Percentiles rank a stretch among this genome's conserved stretches.
Conservation (phyloP, 176 grass and related monocot species). For the Tuctoria greenei region DNA sequence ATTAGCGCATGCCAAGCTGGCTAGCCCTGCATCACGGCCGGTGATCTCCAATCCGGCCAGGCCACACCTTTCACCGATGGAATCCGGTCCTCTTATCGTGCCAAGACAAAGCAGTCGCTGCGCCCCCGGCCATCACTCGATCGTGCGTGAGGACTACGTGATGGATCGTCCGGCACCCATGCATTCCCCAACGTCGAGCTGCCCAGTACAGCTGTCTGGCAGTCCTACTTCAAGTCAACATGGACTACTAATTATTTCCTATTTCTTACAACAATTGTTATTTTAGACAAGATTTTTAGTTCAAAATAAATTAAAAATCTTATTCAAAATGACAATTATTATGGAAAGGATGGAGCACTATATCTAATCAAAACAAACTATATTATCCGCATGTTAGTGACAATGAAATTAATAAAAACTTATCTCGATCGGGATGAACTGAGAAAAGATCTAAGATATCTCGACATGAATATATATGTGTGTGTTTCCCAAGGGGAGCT, state of each 20-base stretch:
- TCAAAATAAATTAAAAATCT: too few relatives aligned
- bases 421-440: neutral
- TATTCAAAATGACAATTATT: too few relatives aligned
- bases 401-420: neutral
- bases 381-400: neutral
- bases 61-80: neutral
- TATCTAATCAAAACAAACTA: neutral
- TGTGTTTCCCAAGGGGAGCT: neutral
- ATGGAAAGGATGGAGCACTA: too few relatives aligned
- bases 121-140: neutral
- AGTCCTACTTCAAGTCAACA: neutral
- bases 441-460: neutral
- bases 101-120: neutral
- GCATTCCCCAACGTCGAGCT: neutral
- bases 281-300: too few relatives aligned
- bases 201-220: neutral
- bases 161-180: neutral
- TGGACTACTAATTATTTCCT: neutral
- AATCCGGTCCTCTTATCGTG: constrained; percentile 1
- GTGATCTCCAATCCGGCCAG: neutral
- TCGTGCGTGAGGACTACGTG: neutral
- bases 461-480: neutral
- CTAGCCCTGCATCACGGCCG: neutral
- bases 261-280: too few relatives aligned
- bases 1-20: neutral